Percentiles rank a stretch among this genome's conserved stretches.
phyloP scores from a whole-genome alignment of 495 filamentous ascomycete genomes.

The Letharia lupina region DNA sequence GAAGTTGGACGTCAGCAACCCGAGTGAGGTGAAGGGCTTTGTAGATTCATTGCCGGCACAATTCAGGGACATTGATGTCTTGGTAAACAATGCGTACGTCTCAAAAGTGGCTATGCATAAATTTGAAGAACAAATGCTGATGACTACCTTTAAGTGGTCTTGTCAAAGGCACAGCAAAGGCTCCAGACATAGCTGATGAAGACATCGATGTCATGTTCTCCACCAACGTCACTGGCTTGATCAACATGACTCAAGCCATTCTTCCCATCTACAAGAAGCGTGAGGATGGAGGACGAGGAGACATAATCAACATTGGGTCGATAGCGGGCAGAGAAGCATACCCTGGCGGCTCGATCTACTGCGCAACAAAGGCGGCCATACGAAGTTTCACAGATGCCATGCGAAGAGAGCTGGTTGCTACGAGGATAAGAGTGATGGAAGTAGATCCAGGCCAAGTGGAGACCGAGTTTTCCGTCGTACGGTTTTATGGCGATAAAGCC shows the following conservation, averaged over 20 bases:
- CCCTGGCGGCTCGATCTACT: slow-evolving; percentile 88
- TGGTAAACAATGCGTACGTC: slow-evolving; percentile 95
- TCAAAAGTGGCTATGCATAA: not conserved
- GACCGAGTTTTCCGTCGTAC: slow-evolving; percentile 93
- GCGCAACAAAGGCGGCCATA: slow-evolving; percentile 90
- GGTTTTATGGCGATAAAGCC: slow-evolving; percentile 83
- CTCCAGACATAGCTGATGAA: slow-evolving; percentile 70
- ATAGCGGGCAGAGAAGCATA: slow-evolving; percentile 92
- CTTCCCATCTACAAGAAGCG: slow-evolving; percentile 78
- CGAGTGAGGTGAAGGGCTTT: slow-evolving; percentile 67
- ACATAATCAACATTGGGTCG: slow-evolving; percentile 95
- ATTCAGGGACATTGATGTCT: slow-evolving; percentile 76
- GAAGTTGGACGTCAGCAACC: slow-evolving; percentile 78
- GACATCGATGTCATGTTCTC: slow-evolving; percentile 84
- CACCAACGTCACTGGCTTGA: slow-evolving; percentile 89
- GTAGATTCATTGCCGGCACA: slow-evolving; percentile 66
- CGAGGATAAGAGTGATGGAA: slow-evolving; percentile 82
- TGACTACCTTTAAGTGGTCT: slow-evolving; percentile 51
- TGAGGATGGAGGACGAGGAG: slow-evolving; percentile 68
- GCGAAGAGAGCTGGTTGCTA: slow-evolving; percentile 79
- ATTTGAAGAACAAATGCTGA: not conserved
- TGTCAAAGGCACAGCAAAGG: slow-evolving; percentile 79
- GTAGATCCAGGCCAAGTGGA: slow-evolving; percentile 96
- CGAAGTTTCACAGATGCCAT: slow-evolving; percentile 82
- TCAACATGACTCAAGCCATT: slow-evolving; percentile 94